These are phyloP conservation scores for Moesziomyces globuligerus DNA, from an alignment of 1,284 basidiomycete genomes.

Conservation along the genomic window DNA sequence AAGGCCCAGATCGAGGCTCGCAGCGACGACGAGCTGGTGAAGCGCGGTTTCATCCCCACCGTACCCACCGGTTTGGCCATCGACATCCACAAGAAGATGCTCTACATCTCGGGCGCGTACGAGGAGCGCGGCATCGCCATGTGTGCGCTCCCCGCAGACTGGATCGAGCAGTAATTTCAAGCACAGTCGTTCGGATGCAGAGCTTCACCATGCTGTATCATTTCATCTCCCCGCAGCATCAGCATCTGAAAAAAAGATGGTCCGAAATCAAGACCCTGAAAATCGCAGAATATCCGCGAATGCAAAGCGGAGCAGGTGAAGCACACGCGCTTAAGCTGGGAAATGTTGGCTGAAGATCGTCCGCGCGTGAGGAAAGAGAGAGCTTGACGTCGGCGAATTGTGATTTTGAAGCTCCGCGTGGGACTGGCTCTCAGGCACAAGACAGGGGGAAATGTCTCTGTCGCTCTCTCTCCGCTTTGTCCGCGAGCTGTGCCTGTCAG, in stretches of 20 bases:
- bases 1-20: constrained; percentile 33
- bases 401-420: constrained; percentile 25
- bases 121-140: constrained; percentile 52
- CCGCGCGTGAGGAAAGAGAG: too few species aligned
- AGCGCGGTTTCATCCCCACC: constrained; percentile 48
- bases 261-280: constrained; percentile 6
- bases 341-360: constrained; percentile 43
- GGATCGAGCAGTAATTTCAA: constrained; percentile 39
- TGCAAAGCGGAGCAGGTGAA: too few species aligned
- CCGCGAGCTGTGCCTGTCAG: constrained; percentile 10
- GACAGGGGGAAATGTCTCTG: constrained; percentile 12
- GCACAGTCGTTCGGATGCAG: too few species aligned
- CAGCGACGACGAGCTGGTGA: constrained; percentile 17
- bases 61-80: constrained; percentile 51
- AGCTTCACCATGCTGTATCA: too few species aligned
- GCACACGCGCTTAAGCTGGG: too few species aligned
- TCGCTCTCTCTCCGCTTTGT: too few species aligned
- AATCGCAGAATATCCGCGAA: not conserved
- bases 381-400: constrained; percentile 14
- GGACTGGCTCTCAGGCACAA: constrained; percentile 18
- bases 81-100: constrained; percentile 29
- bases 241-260: not conserved
- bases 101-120: constrained; percentile 49
- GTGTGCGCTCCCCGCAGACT: constrained; percentile 38
- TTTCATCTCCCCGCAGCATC: too few species aligned